These are phyloP conservation scores for Leccinum barrowsii DNA, from an alignment of 768 basidiomycete genomes.

Conservation along the genomic window DNA sequence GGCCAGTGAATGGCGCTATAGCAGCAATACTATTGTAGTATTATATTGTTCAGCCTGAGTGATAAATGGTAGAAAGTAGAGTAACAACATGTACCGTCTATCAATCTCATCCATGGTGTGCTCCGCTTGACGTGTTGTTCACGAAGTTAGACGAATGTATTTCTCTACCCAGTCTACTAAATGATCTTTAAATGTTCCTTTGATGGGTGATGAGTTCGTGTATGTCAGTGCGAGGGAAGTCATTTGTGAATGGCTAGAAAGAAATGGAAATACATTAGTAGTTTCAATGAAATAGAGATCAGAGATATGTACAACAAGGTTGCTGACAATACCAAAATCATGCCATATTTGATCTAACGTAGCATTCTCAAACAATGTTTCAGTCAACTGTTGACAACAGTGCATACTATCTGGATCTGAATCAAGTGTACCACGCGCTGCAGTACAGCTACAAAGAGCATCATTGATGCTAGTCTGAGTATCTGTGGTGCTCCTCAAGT, in stretches of 20 bases:
- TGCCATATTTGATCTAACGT: too few species aligned
- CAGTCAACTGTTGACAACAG: too few species aligned
- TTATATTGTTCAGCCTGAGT: background rate
- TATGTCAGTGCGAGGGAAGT: conserved; percentile 35
- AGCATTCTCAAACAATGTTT: too few species aligned
- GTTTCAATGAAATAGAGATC: too few species aligned
- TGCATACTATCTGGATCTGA: too few species aligned
- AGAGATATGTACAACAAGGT: too few species aligned
- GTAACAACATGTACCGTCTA: conserved; percentile 11
- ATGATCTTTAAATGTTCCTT: conserved; percentile 6
- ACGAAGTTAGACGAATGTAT: background rate
- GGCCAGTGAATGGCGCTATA: conserved; percentile 24
- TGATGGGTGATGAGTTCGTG: conserved; percentile 17
- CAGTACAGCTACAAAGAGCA: too few species aligned
- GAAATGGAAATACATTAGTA: too few species aligned
- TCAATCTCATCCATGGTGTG: conserved; percentile 33
- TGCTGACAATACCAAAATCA: too few species aligned
- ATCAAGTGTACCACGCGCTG: too few species aligned
- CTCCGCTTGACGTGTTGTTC: conserved; percentile 1
- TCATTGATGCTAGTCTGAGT: too few species aligned
- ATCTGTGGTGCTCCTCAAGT: too few species aligned
- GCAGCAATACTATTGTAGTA: conserved; percentile 24
- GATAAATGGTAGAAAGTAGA: background rate
- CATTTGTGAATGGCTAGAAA: conserved; percentile 21
- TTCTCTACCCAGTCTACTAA: conserved; percentile 5